Percentiles rank a stretch among this genome's conserved stretches.
Evolutionary conservation across 768 basidiomycete species (phyloP).

Genomic region (Multifurca ochricompacta): DNA sequence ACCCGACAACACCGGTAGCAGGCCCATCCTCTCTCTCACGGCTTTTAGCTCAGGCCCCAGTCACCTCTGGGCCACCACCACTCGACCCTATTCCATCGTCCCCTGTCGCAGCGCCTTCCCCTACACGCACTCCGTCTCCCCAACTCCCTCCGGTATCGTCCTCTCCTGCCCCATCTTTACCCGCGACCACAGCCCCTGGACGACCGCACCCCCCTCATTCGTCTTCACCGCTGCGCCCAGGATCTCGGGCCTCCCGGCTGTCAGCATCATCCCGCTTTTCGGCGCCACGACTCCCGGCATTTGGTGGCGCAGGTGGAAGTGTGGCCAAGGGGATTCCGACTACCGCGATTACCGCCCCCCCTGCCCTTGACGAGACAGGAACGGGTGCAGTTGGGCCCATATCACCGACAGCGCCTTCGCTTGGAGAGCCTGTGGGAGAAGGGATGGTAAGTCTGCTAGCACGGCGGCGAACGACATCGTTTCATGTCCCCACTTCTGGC

Average conservation of each 20-base stretch:
- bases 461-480: conserved; percentile 53
- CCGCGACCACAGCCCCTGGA: neutral
- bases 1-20: conserved; percentile 61
- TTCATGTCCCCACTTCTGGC: conserved; percentile 39
- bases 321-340: conserved; percentile 52
- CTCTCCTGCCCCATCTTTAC: neutral
- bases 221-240: conserved; percentile 51
- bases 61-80: conserved; percentile 31
- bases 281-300: conserved; percentile 48
- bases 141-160: neutral
- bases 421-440: conserved; percentile 54
- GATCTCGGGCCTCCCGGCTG: conserved; percentile 61
- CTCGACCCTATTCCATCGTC: conserved; percentile 22
- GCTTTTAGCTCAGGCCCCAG: conserved; percentile 62
- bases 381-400: neutral
- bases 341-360: conserved; percentile 38
- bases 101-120: conserved; percentile 2
- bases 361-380: conserved; percentile 16
- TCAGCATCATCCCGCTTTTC: conserved; percentile 68
- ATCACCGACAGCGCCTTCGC: conserved; percentile 36
- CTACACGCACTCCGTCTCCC: conserved; percentile 29
- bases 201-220: neutral
- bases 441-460: conserved; percentile 41
- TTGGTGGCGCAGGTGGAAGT: conserved; percentile 55
- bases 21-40: conserved; percentile 77